These are phyloP conservation scores for Phytophthora cajani DNA, from an alignment of 352 stramenopile genomes.

Conservation along the genomic window DNA sequence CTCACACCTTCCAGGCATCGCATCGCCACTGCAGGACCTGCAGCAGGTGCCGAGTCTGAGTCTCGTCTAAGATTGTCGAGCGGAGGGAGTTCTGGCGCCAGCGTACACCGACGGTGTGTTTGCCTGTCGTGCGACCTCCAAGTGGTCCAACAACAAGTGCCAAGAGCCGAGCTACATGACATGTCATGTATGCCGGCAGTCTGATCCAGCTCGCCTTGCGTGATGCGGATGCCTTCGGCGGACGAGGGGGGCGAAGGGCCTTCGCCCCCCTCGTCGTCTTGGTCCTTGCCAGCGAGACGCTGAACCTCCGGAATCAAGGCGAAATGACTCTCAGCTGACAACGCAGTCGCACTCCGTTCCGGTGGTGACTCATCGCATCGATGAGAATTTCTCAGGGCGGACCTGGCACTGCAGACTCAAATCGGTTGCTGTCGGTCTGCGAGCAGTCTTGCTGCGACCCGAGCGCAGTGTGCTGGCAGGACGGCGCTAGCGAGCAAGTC, in stretches of 20 bases:
- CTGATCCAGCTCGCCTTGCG: background rate
- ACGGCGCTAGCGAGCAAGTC: background rate
- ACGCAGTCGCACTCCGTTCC: background rate
- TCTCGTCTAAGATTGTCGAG: background rate
- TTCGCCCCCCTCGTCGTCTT: background rate
- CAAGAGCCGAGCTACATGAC: too few species aligned
- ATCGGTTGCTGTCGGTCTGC: background rate
- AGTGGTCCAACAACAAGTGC: too few species aligned
- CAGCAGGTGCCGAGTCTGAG: background rate
- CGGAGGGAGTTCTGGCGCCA: background rate
- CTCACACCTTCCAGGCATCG: background rate
- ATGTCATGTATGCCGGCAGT: background rate
- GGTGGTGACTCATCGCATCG: constrained; percentile 1
- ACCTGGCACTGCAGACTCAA: background rate
- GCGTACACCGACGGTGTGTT: too few species aligned
- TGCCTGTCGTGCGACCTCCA: too few species aligned
- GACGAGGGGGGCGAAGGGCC: too few species aligned
- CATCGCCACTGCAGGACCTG: background rate
- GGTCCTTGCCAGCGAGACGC: background rate
- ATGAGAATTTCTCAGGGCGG: background rate
- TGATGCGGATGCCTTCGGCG: background rate
- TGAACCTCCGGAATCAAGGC: background rate
- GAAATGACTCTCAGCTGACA: background rate
- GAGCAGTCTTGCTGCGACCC: background rate
- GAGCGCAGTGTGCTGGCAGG: background rate